Conservation (phyloP, 2,329 filamentous ascomycete genomes). For the Elsinoe batatas region DNA sequence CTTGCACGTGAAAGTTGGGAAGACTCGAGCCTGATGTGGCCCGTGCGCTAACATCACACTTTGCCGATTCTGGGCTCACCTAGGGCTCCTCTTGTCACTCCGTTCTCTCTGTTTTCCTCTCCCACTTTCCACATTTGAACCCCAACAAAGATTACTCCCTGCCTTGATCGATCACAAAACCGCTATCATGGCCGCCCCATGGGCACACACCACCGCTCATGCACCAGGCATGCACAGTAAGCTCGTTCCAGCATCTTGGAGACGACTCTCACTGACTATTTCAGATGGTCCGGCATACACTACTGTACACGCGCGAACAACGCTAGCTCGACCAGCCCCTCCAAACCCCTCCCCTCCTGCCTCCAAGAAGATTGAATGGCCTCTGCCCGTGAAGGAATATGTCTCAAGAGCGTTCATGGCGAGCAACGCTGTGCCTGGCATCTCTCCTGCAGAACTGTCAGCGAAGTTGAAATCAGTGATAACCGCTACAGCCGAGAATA, state of each 20-base stretch:
- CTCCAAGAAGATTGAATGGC: conserved; percentile 64
- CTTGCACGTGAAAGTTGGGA: not conserved
- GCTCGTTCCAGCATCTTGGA: not conserved
- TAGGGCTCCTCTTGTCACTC: not conserved
- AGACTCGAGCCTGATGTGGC: not conserved
- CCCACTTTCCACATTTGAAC: no score
- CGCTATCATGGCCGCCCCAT: not conserved
- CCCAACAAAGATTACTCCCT: no score
- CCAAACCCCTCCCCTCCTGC: not conserved
- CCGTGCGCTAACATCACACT: not conserved
- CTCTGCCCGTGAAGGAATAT: conserved; percentile 72
- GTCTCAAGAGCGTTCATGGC: conserved; percentile 80
- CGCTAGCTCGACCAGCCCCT: conserved; percentile 22
- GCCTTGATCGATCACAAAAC: no score
- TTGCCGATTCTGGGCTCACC: not conserved
- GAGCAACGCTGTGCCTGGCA: conserved; percentile 45
- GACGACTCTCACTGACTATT: not conserved
- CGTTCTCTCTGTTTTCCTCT: not conserved
- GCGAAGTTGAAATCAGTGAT: conserved; percentile 78
- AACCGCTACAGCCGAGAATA: conserved; percentile 64
- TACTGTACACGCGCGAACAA: conserved; percentile 36
- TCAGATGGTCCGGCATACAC: conserved; percentile 35
- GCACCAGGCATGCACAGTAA: not conserved
- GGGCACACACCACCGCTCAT: not conserved
- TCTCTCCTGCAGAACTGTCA: conserved; percentile 60